Conservation (phyloP, 805 yeast species). For the Starmerella davenportii region DNA sequence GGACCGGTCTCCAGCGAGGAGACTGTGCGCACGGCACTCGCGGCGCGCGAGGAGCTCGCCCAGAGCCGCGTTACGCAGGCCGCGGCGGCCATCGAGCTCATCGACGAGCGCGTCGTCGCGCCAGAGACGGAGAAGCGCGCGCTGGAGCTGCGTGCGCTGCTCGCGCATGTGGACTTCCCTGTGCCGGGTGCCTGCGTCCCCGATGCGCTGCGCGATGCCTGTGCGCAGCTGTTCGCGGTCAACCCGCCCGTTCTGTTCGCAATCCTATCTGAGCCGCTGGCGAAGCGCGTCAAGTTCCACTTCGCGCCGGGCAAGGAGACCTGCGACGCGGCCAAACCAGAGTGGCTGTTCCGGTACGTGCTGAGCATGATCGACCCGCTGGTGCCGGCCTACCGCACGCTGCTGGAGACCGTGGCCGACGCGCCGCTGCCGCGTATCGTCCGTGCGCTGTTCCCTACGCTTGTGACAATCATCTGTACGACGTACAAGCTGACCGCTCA, state of each 20-base stretch:
- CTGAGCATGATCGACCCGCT: constrained; percentile 21
- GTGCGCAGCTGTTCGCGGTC: too few species aligned
- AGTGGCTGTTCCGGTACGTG: constrained; percentile 43
- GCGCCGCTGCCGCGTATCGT: constrained; percentile 28
- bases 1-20: too few species aligned
- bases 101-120: too few species aligned
- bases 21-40: too few species aligned
- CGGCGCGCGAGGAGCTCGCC: too few species aligned
- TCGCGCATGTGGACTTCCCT: constrained; percentile 13
- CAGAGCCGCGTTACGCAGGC: too few species aligned
- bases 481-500: constrained; percentile 5
- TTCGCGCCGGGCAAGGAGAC: constrained; percentile 38
- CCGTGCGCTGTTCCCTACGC: constrained; percentile 28
- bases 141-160: constrained; percentile 1
- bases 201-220: constrained; percentile 2
- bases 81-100: too few species aligned
- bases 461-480: constrained; percentile 5
- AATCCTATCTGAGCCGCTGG: constrained; percentile 30
- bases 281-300: constrained; percentile 39
- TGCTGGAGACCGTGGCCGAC: constrained; percentile 15
- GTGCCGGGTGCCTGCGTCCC: constrained; percentile 8
- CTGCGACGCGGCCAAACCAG: constrained; percentile 49
- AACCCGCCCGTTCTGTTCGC: constrained; percentile 26
- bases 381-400: constrained; percentile 16
- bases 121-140: constrained; percentile 1